These are phyloP conservation scores for Aspergillus sp. DNA, from an alignment of 2,329 filamentous ascomycete genomes.

Conservation along the genomic window DNA sequence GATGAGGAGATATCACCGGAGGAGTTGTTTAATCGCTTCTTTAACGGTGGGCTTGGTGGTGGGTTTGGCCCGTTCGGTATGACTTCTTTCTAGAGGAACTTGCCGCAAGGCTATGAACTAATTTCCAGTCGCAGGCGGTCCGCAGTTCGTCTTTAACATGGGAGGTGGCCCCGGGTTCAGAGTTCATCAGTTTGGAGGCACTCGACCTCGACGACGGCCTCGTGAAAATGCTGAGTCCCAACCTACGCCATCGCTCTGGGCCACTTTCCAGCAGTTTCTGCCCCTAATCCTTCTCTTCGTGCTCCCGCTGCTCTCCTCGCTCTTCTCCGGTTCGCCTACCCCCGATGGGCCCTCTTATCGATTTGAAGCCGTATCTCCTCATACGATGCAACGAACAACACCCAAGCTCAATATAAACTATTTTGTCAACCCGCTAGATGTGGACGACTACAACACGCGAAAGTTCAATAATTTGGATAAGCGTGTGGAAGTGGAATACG, in stretches of 20 bases:
- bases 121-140: slow-evolving; percentile 58
- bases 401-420: slow-evolving; percentile 76
- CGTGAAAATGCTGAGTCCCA: slow-evolving; percentile 63
- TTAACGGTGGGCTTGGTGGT: slow-evolving; percentile 70
- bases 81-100: slow-evolving; percentile 14
- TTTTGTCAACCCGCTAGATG: slow-evolving; percentile 79
- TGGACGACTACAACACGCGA: slow-evolving; percentile 68
- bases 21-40: slow-evolving; percentile 96
- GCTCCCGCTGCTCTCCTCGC: slow-evolving; percentile 77
- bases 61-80: slow-evolving; percentile 71
- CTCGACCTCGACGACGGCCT: slow-evolving; percentile 74
- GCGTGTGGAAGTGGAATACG: slow-evolving; percentile 73
- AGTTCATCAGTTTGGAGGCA: slow-evolving; percentile 93
- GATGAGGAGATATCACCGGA: slow-evolving; percentile 94
- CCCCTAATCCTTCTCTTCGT: slow-evolving; percentile 90
- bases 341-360: slow-evolving; percentile 70
- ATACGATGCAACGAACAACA: slow-evolving; percentile 75
- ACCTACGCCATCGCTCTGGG: slow-evolving; percentile 55
- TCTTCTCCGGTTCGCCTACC: slow-evolving; percentile 66
- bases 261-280: slow-evolving; percentile 73
- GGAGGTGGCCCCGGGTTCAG: slow-evolving; percentile 88
- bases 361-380: slow-evolving; percentile 74
- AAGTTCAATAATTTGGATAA: slow-evolving; percentile 78
- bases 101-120: slow-evolving; percentile 22
- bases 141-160: slow-evolving; percentile 94